Base-by-base conservation (phyloP, 2,329 filamentous ascomycete genomes). In the Huntiella abstrusa region DNA sequence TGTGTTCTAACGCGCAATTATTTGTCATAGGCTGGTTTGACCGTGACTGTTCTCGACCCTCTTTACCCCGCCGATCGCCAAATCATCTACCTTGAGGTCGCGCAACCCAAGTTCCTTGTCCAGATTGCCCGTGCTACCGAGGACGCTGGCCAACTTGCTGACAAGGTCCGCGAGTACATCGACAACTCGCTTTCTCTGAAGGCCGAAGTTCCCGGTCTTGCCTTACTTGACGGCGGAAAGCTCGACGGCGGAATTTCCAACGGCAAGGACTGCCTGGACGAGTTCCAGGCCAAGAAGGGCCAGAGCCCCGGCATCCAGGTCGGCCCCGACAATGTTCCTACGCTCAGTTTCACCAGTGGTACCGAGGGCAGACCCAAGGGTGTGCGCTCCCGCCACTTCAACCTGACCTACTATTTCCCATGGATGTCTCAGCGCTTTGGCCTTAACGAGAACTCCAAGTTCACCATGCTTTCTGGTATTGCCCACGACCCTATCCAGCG, bases 361-460 rank as follows among this genome's bases (percentile, higher is more conserved):
- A 74, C 69, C 1, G 83, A 92, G 63, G 84, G 83, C 40, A 68
- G 73, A 53, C 86, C 85, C 33, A 94, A 93, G 66, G 85, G 85
- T 54, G 88, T 96, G 10, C 71, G 77, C 47, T 87, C 88, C 1
- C 73, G 88, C 11, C 88, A 96, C 62, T 96, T 81, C 64, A 82
- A 76, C 43, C 66, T 96, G 51, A 74, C 85, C 1, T 78, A 81
- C 55, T 96, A 94, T 64, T 92, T 88, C 57, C 76, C 79, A 15
- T 96, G 86, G 87, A 96, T 96, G 88, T 76, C 84, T 0, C 65
- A 91, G 62, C 75, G 68, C 2, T 96, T 96, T 60, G 68, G 75
- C 42, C 68, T 92, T 41, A 78, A 75, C 1, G 69, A 77, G 6
- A 70, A 83, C 37, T 79, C 79, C 58, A 73, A 71, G 52, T 95